Base-by-base conservation (phyloP, 1,284 basidiomycete species). In the Moesziomyces sp. region DNA sequence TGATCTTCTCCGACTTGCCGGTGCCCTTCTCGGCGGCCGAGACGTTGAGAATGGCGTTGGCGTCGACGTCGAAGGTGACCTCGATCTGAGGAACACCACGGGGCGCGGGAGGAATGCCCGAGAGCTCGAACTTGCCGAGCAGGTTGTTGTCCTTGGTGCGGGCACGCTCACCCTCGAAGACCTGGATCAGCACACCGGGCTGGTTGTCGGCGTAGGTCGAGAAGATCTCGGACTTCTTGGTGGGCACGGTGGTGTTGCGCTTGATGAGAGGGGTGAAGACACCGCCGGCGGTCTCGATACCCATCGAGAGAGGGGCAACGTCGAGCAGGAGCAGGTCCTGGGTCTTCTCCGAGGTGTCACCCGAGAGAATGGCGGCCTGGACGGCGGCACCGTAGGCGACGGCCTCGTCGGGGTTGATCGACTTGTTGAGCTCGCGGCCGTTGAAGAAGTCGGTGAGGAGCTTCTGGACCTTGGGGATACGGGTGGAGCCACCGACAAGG, bases 151-250 rank as follows among this genome's bases (percentile, higher is more conserved):
- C 97, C 90, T 97, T 98, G 76, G 95, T 97, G 84, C 94, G 92
- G 56, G 95, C 93, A 89, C 96, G 94, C 87, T 99, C 97, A 87
- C 97, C 96, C 89, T 99, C 96, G 87, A 89, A 99, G 66, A 99
- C 96, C 86, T 97, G 96, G 87, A 99, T 97, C 83, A 97, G 89
- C 61, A 99, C 96, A 89, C 93, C 93, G 70, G 95, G 94, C 86
- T 99, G 97, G 89, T 99, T 98, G 89, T 99, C 96, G 76, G 94
- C 91, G 88, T 96, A 97, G 45, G 97, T 99, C 52, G 96, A 97
- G 91, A 99, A 98, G 86, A 93, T 92, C 88, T 98, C 94, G 26
- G 94, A 94, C 89, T 98, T 98, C 89, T 97, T 98, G 85, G 96
- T 98, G 52, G 96, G 96, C 79, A 99, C 93, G 58, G 94, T 97